These are phyloP conservation scores for Cyclostephanos tholiformis DNA, from an alignment of 108 stramenopile species.

Conservation along the genomic window DNA sequence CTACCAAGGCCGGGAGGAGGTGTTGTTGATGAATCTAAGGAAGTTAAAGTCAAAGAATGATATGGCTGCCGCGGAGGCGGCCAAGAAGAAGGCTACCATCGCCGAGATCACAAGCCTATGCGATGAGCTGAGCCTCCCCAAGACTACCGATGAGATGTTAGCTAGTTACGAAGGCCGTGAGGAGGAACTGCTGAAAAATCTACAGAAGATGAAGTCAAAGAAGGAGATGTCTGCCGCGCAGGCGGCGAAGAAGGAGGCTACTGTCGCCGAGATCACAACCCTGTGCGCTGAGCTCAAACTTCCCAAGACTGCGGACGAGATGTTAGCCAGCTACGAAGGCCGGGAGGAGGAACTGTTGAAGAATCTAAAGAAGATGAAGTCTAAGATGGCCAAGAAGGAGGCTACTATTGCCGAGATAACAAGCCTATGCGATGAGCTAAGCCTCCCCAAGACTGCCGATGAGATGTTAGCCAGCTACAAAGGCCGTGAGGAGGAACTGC, in stretches of 20 bases:
- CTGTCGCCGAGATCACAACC: not conserved
- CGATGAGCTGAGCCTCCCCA: not conserved
- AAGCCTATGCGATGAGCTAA: not conserved
- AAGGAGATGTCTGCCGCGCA: not conserved
- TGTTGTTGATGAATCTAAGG: not conserved
- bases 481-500: conserved; percentile 5
- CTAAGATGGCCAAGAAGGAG: not conserved
- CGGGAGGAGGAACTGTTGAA: conserved; percentile 17
- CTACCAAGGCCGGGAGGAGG: too few species aligned
- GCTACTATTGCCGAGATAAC: not conserved
- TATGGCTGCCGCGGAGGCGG: not conserved
- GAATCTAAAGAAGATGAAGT: conserved; percentile 19
- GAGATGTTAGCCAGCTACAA: not conserved
- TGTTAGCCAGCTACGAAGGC: not conserved
- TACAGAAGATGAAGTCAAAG: conserved; percentile 10
- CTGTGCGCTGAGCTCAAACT: not conserved
- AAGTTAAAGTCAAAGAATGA: not conserved
- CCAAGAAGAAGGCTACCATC: not conserved
- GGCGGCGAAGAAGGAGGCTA: not conserved
- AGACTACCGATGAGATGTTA: not conserved
- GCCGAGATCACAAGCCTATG: not conserved
- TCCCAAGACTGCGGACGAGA: conserved; percentile 5
- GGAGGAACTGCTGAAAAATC: conserved; percentile 9
- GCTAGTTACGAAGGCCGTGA: conserved; percentile 1
- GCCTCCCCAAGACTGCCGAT: not conserved